A percentile compares a stretch with the other conserved stretches of the same genome.
These are phyloP conservation scores for Chaetomium olivaceum DNA, from an alignment of 2,329 filamentous ascomycete genomes.

Conservation along the genomic window DNA sequence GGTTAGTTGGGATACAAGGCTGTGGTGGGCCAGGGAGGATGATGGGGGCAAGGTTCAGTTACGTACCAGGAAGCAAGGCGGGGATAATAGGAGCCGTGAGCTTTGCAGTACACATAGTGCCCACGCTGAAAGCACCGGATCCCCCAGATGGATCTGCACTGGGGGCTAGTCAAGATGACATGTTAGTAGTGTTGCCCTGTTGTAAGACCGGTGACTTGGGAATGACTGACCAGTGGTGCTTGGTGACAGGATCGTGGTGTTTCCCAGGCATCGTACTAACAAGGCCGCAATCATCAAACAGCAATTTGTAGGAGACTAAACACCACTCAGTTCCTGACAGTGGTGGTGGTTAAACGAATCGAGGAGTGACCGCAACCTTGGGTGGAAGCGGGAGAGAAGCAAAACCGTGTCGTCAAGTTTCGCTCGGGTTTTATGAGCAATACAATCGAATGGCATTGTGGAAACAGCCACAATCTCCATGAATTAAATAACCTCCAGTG, in stretches of 20 bases:
- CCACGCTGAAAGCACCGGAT: background rate
- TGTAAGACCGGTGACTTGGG: background rate
- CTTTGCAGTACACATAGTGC: background rate
- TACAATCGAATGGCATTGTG: background rate
- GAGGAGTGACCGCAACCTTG: background rate
- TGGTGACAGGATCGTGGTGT: background rate
- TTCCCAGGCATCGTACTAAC: background rate
- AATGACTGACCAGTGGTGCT: constrained; percentile 2
- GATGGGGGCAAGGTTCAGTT: background rate
- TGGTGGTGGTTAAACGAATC: background rate
- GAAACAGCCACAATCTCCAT: background rate
- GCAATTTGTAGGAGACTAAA: background rate
- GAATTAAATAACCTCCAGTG: background rate
- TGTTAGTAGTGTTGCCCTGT: background rate
- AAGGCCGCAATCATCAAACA: background rate
- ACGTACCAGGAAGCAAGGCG: background rate
- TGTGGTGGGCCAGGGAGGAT: background rate
- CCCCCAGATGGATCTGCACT: background rate
- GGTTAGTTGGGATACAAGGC: background rate
- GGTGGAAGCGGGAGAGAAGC: background rate
- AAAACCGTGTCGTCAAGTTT: background rate
- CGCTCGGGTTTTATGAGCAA: background rate
- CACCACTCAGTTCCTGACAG: background rate
- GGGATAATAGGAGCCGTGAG: background rate
- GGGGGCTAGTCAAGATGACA: background rate